Evolutionary conservation across 2,329 filamentous ascomycete species (phyloP).

Genomic region (Cercospora sesami): DNA sequence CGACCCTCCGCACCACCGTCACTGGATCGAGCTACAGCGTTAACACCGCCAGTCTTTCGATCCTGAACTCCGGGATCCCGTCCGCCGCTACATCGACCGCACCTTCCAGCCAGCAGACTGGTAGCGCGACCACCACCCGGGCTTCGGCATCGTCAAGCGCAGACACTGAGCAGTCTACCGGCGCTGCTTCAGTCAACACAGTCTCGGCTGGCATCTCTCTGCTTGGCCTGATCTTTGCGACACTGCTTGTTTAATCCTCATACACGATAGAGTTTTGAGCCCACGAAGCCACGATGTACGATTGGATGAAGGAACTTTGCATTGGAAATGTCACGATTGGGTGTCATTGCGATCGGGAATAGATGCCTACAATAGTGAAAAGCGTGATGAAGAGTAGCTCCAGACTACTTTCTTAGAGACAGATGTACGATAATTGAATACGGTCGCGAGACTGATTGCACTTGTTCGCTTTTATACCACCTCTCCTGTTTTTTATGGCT

Average conservation of each 20-base stretch:
- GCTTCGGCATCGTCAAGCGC: constrained; percentile 16
- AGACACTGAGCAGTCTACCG: constrained; percentile 17
- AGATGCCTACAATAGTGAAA: neutral
- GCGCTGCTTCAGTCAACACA: constrained; percentile 20
- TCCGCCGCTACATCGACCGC: constrained; percentile 20
- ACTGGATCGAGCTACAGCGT: constrained; percentile 31
- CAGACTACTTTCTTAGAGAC: neutral
- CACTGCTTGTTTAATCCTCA: neutral
- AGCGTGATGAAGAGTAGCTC: neutral
- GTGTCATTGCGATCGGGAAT: neutral
- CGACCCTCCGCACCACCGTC: too few species aligned
- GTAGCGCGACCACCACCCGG: constrained; percentile 8
- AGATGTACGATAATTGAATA: neutral
- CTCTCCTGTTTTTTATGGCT: too few species aligned
- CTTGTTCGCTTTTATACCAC: too few species aligned
- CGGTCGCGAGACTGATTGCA: neutral
- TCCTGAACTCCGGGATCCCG: constrained; percentile 25
- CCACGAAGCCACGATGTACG: neutral
- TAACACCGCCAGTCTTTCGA: constrained; percentile 31
- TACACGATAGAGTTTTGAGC: neutral
- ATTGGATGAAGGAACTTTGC: neutral
- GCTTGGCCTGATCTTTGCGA: constrained; percentile 28
- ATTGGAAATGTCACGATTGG: neutral
- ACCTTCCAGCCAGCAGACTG: constrained; percentile 12
- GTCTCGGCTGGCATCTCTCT: constrained; percentile 27